Conservation (phyloP, 2,329 filamentous ascomycete species). For the Incumbomyces lentus region DNA sequence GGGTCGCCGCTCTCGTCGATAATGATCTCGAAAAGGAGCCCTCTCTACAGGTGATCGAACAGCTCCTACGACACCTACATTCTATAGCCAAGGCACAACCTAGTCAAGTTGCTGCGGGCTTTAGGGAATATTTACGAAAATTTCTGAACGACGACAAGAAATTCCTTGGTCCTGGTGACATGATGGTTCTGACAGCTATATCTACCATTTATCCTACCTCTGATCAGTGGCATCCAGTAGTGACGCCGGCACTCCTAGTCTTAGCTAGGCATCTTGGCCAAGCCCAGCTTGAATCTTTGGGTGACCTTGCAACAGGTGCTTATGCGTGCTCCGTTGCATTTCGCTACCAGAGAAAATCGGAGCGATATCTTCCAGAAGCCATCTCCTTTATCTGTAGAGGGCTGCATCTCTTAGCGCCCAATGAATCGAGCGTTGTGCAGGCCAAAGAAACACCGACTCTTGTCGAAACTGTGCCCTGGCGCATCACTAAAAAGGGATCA, state of each 20-base stretch:
- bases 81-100: slow-evolving; percentile 82
- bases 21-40: slow-evolving; percentile 33
- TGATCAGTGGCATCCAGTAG: slow-evolving; percentile 92
- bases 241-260: slow-evolving; percentile 79
- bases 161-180: slow-evolving; percentile 55
- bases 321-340: slow-evolving; percentile 70
- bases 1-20: slow-evolving; percentile 49
- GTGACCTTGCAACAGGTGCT: slow-evolving; percentile 61
- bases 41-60: slow-evolving; percentile 63
- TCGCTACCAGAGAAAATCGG: slow-evolving; percentile 73
- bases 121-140: slow-evolving; percentile 58
- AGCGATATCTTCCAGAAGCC: slow-evolving; percentile 81
- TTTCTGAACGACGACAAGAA: slow-evolving; percentile 43
- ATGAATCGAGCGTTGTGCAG: background rate
- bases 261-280: slow-evolving; percentile 76
- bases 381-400: slow-evolving; percentile 72
- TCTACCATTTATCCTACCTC: slow-evolving; percentile 84
- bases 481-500: slow-evolving; percentile 38
- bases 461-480: background rate
- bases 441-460: slow-evolving; percentile 1
- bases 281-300: slow-evolving; percentile 53
- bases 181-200: slow-evolving; percentile 74
- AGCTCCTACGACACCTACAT: slow-evolving; percentile 77
- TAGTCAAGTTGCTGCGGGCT: slow-evolving; percentile 63
- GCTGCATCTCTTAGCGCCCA: slow-evolving; percentile 50